Percentiles rank a stretch among this genome's conserved stretches.
These are phyloP conservation scores for Entomortierella lignicola DNA, from an alignment of 192 early-diverging fungal genomes.

Conservation along the genomic window DNA sequence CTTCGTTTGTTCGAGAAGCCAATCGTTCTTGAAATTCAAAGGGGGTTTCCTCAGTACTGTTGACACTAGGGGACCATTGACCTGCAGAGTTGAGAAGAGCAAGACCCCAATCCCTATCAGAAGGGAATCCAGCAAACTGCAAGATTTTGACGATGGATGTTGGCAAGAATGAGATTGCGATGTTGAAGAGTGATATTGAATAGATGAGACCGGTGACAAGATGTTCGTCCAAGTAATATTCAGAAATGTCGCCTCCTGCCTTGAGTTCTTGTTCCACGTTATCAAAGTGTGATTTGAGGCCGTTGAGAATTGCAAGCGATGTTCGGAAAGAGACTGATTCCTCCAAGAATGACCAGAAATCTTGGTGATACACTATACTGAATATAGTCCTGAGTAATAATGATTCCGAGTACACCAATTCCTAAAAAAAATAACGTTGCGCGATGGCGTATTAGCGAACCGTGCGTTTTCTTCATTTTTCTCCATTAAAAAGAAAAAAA, in stretches of 20 bases:
- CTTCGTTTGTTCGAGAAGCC: conserved; percentile 54
- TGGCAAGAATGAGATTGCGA: conserved; percentile 85
- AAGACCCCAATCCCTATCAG: conserved; percentile 79
- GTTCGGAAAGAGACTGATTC: conserved; percentile 81
- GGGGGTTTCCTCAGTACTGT: conserved; percentile 27
- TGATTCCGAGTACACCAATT: conserved; percentile 86
- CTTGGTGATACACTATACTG: conserved; percentile 79
- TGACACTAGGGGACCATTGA: too few species aligned
- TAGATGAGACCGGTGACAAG: conserved; percentile 83
- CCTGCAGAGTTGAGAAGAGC: conserved; percentile 76
- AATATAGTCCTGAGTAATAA: conserved; percentile 78
- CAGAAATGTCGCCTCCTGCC: conserved; percentile 56
- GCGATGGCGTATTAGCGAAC: neutral
- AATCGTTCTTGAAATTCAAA: conserved; percentile 48
- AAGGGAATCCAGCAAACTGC: conserved; percentile 85
- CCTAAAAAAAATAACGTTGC: conserved; percentile 29
- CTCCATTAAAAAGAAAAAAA: too few species aligned
- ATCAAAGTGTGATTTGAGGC: conserved; percentile 59
- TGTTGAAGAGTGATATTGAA: conserved; percentile 80
- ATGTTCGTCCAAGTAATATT: conserved; percentile 78
- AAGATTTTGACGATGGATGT: conserved; percentile 73
- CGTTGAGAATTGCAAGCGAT: conserved; percentile 73
- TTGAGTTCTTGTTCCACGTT: conserved; percentile 60
- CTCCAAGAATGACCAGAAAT: conserved; percentile 76
- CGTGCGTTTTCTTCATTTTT: neutral